Conservation (phyloP, 2,329 filamentous ascomycete species). For the Ophiognomonia clavigignenti-juglandacearum region DNA sequence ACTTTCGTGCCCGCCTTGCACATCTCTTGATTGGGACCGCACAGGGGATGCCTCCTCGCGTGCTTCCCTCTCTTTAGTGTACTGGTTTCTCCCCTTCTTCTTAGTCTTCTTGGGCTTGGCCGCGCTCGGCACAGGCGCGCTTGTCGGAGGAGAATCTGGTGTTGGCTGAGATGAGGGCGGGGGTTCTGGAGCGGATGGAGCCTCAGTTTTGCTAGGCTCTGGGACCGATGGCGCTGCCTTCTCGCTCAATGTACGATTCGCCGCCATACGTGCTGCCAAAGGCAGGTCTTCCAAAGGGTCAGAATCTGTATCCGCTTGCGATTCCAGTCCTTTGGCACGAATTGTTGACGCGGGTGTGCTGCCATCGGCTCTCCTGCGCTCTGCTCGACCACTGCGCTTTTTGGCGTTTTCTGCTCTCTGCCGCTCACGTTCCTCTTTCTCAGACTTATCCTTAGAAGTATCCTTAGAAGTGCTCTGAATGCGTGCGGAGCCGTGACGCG, state of each 20-base stretch:
- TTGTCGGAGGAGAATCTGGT: constrained; percentile 43
- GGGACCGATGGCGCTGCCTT: constrained; percentile 15
- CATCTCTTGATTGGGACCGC: constrained; percentile 47
- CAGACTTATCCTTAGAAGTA: constrained; percentile 48
- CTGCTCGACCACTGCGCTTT: constrained; percentile 76
- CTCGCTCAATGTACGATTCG: constrained; percentile 25
- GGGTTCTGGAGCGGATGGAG: constrained; percentile 27
- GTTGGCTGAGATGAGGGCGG: constrained; percentile 41
- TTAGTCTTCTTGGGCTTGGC: constrained; percentile 64
- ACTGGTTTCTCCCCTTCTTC: constrained; percentile 74
- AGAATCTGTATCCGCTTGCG: constrained; percentile 53
- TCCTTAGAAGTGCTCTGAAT: constrained; percentile 46
- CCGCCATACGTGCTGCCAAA: constrained; percentile 36
- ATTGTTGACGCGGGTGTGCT: constrained; percentile 25
- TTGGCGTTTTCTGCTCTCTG: constrained; percentile 69
- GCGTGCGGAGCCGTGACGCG: constrained; percentile 48
- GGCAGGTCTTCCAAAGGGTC: constrained; percentile 67
- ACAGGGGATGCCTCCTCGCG: constrained; percentile 53
- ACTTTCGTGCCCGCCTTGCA: constrained; percentile 46
- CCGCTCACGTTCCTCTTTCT: constrained; percentile 70
- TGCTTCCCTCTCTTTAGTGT: constrained; percentile 68
- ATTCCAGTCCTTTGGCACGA: constrained; percentile 25
- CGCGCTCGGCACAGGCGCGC: constrained; percentile 35
- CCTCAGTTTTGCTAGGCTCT: constrained; percentile 17
- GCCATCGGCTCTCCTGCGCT: constrained; percentile 79